Conservation (phyloP, 805 yeast genomes). For the Lipomyces lipofer region DNA sequence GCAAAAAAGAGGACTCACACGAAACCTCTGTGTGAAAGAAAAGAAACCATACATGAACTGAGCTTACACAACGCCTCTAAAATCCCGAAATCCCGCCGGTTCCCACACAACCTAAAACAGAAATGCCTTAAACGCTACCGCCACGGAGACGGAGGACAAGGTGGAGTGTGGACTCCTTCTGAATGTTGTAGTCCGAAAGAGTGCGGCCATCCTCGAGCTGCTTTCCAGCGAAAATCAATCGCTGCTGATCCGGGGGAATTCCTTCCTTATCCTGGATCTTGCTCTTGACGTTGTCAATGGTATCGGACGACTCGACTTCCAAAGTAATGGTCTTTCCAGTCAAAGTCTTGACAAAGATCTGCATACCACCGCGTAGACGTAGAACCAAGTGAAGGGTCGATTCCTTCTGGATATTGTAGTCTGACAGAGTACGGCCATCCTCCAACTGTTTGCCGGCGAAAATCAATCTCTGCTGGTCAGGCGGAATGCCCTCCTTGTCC, state of each 20-base stretch:
- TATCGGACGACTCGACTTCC: slow-evolving; percentile 91
- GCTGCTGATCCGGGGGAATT: slow-evolving; percentile 95
- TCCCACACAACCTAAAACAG: no score
- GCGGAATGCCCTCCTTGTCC: slow-evolving; percentile 96
- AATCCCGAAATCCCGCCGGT: no score
- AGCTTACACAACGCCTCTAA: no score
- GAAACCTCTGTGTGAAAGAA: no score
- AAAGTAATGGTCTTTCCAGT: slow-evolving; percentile 89
- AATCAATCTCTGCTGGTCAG: slow-evolving; percentile 92
- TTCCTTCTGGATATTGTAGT: slow-evolving; percentile 94
- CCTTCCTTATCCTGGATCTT: slow-evolving; percentile 97
- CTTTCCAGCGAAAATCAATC: slow-evolving; percentile 94
- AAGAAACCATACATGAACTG: no score
- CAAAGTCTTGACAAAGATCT: slow-evolving; percentile 84
- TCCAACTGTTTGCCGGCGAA: slow-evolving; percentile 96
- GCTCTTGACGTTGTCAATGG: slow-evolving; percentile 91
- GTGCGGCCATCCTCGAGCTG: slow-evolving; percentile 96
- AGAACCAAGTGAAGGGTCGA: slow-evolving; percentile 81
- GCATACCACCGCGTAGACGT: slow-evolving; percentile 92
- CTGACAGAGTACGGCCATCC: slow-evolving; percentile 92
- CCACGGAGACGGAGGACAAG: slow-evolving; percentile 86
- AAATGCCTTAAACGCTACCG: no score
- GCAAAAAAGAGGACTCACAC: no score
- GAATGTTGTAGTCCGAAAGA: slow-evolving; percentile 90
- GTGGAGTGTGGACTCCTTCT: slow-evolving; percentile 87